These are phyloP conservation scores for Dillenia suffruticosa DNA, from an alignment of 164 flowering plant species.

Conservation along the genomic window DNA sequence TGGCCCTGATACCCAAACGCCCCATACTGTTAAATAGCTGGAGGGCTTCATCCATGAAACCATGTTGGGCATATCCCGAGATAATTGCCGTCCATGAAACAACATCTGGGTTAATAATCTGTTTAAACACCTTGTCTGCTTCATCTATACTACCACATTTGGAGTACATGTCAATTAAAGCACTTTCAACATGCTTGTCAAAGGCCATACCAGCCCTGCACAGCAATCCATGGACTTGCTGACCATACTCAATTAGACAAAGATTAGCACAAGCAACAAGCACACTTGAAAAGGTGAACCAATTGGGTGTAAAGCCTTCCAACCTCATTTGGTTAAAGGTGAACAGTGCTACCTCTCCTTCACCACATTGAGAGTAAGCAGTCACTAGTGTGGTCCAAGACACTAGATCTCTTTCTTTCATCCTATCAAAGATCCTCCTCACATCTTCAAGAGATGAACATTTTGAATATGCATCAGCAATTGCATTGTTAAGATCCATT, in stretches of 20 bases:
- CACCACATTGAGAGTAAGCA: slow-evolving; percentile 38
- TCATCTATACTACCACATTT: slow-evolving; percentile 51
- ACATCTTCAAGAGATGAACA: slow-evolving; percentile 50
- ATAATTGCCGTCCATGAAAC: slow-evolving; percentile 68
- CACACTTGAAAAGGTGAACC: slow-evolving; percentile 41
- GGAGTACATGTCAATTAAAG: slow-evolving; percentile 62
- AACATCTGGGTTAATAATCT: slow-evolving; percentile 35
- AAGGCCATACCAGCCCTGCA: slow-evolving; percentile 31
- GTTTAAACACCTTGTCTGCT: slow-evolving; percentile 36
- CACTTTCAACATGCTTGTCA: slow-evolving; percentile 43
- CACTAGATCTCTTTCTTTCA: slow-evolving; percentile 48
- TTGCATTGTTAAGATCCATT: slow-evolving; percentile 41
- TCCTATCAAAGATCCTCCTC: slow-evolving; percentile 38
- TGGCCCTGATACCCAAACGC: slow-evolving; percentile 25
- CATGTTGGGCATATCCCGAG: slow-evolving; percentile 57
- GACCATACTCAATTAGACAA: slow-evolving; percentile 44
- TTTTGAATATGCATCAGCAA: slow-evolving; percentile 60
- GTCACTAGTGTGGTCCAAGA: slow-evolving; percentile 63
- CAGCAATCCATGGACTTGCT: slow-evolving; percentile 45
- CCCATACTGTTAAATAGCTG: slow-evolving; percentile 46
- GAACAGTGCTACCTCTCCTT: slow-evolving; percentile 35
- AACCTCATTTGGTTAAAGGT: slow-evolving; percentile 45
- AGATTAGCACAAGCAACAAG: slow-evolving; percentile 50
- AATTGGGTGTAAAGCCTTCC: slow-evolving; percentile 45
- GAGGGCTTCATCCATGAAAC: slow-evolving; percentile 37